Evolutionary conservation across 148 eudicot species (phyloP).

Genomic region (Salicornia ramosissima): DNA sequence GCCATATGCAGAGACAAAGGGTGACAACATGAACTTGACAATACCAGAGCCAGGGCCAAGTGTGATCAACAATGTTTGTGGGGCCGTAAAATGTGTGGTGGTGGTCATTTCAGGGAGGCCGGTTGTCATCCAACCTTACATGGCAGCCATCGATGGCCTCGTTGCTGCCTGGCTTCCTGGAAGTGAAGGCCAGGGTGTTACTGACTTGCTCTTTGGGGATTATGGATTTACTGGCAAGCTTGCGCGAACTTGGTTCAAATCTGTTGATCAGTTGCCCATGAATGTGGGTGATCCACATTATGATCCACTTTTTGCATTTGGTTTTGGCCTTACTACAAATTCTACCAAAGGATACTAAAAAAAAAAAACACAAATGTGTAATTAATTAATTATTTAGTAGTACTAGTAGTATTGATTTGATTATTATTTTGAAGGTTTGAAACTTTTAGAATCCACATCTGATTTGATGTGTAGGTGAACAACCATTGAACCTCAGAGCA

Average conservation of each 20-base stretch:
- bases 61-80: conserved; percentile 36
- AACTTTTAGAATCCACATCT: not conserved
- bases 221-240: conserved; percentile 36
- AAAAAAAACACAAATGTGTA: not conserved
- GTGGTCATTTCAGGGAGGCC: conserved; percentile 53
- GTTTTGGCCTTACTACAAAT: conserved; percentile 39
- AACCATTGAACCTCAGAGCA: not conserved
- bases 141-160: conserved; percentile 32
- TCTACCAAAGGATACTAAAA: conserved; percentile 10
- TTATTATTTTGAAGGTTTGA: not conserved
- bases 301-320: conserved; percentile 46
- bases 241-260: conserved; percentile 43
- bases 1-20: conserved; percentile 42
- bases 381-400: too few relatives aligned
- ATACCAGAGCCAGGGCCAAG: conserved; percentile 34
- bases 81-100: conserved; percentile 35
- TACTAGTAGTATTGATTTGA: not conserved
- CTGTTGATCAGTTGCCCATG: conserved; percentile 42
- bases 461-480: too few relatives aligned
- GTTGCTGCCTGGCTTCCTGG: conserved; percentile 57
- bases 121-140: conserved; percentile 40
- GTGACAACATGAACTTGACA: conserved; percentile 42
- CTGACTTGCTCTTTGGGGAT: conserved; percentile 37
- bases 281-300: conserved; percentile 41
- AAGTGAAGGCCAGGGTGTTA: conserved; percentile 40